Base-by-base conservation (phyloP, 2,329 filamentous ascomycete genomes). In the Hypoxylon rubiginosum region DNA sequence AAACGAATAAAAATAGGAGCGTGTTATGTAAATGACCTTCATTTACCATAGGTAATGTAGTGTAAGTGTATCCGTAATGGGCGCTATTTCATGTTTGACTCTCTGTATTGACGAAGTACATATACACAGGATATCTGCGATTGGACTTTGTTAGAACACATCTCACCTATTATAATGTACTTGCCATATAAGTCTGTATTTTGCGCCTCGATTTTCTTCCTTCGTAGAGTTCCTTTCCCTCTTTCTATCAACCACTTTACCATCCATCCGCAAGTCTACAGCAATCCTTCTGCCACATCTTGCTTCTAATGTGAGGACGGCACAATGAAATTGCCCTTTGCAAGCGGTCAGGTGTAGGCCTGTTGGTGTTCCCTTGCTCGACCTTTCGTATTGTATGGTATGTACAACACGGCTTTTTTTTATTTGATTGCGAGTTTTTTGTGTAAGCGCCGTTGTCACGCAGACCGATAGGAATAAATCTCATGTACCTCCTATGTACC, bases 401-500 rank as follows among this genome's bases (percentile, higher is more conserved):
- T n/a, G 19, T 43, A 3, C 39, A 36, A 36, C 13, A 13, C 34
- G 13, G 34, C 34, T n/a, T n/a, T 36, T 36, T 36, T 28, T 13
- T 36, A 43, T 43, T 19, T 34, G 49, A 26, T 39, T 39, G 49
- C 7, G 30, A 26, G n/a, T 19, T 43, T 43, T 11, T 19, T 19
- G 17, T 11, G 21, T 55, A 55, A 55, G 39, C 52, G 52, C 39
- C 8, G 17, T 19, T 43, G 39, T 43, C 10, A 19, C 39, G 39
- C 39, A 43, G 17, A 19, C 13, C 34, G 6, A 3, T 15, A 6
- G 34, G 34, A 15, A 36, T 36, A 48, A 21, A 26, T 21, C 46
- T 30, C 21, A 41, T 21, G 55, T 50, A 58, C 46, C 45, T 21
- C 2, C 15, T 3, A 59, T 48, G 61, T 68, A 68, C 52, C 48